Conservation (phyloP, 257 asterid species). For the Rhazya stricta region DNA sequence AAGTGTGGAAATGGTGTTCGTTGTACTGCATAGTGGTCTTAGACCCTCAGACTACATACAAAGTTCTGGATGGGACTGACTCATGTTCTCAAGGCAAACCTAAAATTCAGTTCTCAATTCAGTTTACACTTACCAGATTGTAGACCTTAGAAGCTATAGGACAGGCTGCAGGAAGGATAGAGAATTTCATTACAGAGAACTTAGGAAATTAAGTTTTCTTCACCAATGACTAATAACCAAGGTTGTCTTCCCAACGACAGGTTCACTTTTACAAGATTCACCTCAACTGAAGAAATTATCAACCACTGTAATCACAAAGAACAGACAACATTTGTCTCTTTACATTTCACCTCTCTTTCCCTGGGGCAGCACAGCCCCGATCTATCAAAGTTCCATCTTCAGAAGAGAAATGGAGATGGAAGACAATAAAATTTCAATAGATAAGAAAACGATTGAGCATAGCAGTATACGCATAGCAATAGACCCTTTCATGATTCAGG, state of each 20-base stretch:
- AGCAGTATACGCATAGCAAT: neutral
- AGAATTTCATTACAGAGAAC: neutral
- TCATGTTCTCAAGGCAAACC: neutral
- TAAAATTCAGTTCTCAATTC: neutral
- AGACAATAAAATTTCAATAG: neutral
- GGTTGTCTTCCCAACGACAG: neutral
- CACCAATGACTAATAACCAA: neutral
- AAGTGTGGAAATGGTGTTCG: neutral
- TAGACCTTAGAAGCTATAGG: neutral
- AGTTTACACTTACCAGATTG: neutral
- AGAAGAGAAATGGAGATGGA: neutral
- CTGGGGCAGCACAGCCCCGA: neutral
- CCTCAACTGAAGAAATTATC: neutral
- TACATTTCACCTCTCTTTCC: neutral
- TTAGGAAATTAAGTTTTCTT: neutral
- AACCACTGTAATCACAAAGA: neutral
- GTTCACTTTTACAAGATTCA: neutral
- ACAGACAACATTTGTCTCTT: neutral
- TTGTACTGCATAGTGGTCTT: neutral
- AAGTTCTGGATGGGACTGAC: neutral
- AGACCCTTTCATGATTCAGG: neutral
- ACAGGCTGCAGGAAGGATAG: neutral
- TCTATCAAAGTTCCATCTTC: neutral
- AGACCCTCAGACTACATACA: too few relatives aligned
- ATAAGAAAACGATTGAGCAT: neutral